phyloP scores from a whole-genome alignment of 805 yeast species.

The Brettanomyces anomalus region DNA sequence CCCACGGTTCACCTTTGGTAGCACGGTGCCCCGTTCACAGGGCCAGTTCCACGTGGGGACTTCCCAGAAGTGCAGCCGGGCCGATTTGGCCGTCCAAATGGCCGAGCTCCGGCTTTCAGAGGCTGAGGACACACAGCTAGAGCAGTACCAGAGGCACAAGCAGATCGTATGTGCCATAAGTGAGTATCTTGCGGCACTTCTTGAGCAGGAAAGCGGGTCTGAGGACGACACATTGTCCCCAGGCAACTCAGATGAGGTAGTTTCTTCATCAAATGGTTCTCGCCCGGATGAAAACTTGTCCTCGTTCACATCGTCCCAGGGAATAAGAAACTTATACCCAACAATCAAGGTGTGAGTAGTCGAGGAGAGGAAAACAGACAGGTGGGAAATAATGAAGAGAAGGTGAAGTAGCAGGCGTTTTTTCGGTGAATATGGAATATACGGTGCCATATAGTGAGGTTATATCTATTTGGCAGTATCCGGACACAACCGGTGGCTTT shows the following conservation, averaged over 20 bases:
- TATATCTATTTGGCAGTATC: too few relatives aligned
- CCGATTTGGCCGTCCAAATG: conserved; percentile 9
- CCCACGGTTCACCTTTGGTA: conserved; percentile 11
- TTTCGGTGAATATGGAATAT: too few relatives aligned
- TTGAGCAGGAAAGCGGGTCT: conserved; percentile 1
- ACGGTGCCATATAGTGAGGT: too few relatives aligned
- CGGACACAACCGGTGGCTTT: too few relatives aligned
- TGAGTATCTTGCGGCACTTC: conserved; percentile 10
- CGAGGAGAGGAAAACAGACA: too few relatives aligned
- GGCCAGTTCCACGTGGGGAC: conserved; percentile 27
- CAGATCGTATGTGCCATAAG: conserved; percentile 9
- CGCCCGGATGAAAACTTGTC: too few relatives aligned
- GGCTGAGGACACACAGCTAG: neutral
- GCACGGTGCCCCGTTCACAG: conserved; percentile 15
- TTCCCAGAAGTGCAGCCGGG: conserved; percentile 24
- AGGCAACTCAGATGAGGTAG: too few relatives aligned
- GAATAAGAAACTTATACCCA: conserved; percentile 10
- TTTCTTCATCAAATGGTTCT: too few relatives aligned
- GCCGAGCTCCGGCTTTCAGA: conserved; percentile 10
- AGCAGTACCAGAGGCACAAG: conserved; percentile 10
- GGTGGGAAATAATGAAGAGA: too few relatives aligned
- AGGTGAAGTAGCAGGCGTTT: too few relatives aligned
- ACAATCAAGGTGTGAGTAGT: conserved; percentile 5
- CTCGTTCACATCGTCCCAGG: too few relatives aligned
- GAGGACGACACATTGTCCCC: conserved; percentile 1